Percentiles rank a stretch among this genome's conserved stretches.
Conservation (phyloP, 2,329 filamentous ascomycete species). For the Mycogone perniciosa region DNA sequence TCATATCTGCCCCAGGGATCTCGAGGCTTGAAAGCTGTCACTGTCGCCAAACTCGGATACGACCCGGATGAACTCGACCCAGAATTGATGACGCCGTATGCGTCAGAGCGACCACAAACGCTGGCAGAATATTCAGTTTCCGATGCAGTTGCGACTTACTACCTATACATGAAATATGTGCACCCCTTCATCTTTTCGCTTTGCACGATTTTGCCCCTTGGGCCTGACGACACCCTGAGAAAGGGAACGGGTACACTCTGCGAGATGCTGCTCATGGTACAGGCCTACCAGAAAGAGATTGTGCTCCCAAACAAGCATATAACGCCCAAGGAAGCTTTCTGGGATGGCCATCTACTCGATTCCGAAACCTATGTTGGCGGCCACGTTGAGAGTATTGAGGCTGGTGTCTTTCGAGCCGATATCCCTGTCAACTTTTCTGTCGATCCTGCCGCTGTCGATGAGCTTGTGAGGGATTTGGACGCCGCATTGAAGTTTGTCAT, state of each 20-base stretch:
- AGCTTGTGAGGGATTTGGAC: constrained; percentile 80
- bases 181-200: constrained; percentile 99
- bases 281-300: constrained; percentile 88
- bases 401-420: constrained; percentile 91
- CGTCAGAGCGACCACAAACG: constrained; percentile 83
- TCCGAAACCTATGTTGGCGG: constrained; percentile 98
- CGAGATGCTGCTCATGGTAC: constrained; percentile 98
- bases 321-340: constrained; percentile 85
- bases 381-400: constrained; percentile 98
- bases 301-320: constrained; percentile 95
- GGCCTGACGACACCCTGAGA: constrained; percentile 83
- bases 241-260: constrained; percentile 98
- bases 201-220: constrained; percentile 90
- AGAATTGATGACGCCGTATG: constrained; percentile 92
- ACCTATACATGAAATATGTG: constrained; percentile 99
- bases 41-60: constrained; percentile 94
- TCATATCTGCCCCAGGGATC: constrained; percentile 96
- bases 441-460: constrained; percentile 83
- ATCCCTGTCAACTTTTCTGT: constrained; percentile 92
- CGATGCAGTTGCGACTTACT: constrained; percentile 97
- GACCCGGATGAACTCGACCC: constrained; percentile 97
- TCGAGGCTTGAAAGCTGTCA: constrained; percentile 94
- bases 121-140: constrained; percentile 97
- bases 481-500: constrained; percentile 84
- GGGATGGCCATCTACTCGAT: constrained; percentile 91